A percentile compares a stretch with the other conserved stretches of the same genome.
These are phyloP conservation scores for Barnettozyma vustinii DNA, from an alignment of 805 yeast genomes.

Conservation along the genomic window DNA sequence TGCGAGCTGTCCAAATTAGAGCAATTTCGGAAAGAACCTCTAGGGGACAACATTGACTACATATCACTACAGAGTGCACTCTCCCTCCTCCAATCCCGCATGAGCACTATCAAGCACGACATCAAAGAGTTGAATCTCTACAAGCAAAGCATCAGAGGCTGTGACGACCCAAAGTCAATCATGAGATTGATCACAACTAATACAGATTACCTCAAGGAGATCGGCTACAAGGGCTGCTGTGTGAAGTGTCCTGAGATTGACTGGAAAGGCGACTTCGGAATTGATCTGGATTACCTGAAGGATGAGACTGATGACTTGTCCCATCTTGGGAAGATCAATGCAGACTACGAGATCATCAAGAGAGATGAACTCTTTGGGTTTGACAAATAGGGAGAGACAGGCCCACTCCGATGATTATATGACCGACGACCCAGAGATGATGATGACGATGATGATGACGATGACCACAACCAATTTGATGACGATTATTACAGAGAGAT, in stretches of 20 bases:
- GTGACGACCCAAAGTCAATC: constrained; percentile 16
- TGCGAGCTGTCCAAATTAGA: constrained; percentile 5
- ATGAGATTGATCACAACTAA: constrained; percentile 11
- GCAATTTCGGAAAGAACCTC: constrained; percentile 13
- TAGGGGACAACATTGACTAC: constrained; percentile 21
- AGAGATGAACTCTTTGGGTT: constrained; percentile 19
- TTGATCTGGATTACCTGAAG: constrained; percentile 14
- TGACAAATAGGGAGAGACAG: not conserved
- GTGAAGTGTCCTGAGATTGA: constrained; percentile 22
- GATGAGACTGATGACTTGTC: constrained; percentile 6
- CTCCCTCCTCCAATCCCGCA: constrained; percentile 18
- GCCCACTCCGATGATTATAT: not conserved
- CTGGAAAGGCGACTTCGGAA: constrained; percentile 23
- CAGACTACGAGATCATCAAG: constrained; percentile 23
- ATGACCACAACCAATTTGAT: not conserved
- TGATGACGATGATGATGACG: not conserved
- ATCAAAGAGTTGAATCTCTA: constrained; percentile 19
- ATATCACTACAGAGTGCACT: constrained; percentile 20
- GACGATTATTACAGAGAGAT: not conserved
- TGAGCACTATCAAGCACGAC: constrained; percentile 14
- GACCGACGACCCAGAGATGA: not conserved
- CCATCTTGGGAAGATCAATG: constrained; percentile 18
- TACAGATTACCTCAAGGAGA: constrained; percentile 21
- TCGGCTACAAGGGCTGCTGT: constrained; percentile 21
- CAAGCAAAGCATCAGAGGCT: constrained; percentile 15